phyloP scores from a whole-genome alignment of 2,329 filamentous ascomycete genomes.

The Pseudocercospora macadamiae region DNA sequence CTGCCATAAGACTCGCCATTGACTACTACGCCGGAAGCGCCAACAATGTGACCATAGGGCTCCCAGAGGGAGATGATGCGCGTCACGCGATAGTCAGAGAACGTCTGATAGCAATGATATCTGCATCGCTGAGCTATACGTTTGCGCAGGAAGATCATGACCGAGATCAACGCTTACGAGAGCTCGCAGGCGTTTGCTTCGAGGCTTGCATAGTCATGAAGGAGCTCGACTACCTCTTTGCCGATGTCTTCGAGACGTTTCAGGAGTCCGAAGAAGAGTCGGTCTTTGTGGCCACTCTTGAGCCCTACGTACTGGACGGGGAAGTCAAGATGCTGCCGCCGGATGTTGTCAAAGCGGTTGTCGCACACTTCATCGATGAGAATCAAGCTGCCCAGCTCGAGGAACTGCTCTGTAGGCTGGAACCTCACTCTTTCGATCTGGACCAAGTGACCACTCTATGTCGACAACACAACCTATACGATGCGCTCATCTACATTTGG shows the following conservation, averaged over 20 bases:
- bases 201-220: conserved; percentile 76
- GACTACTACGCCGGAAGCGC: conserved; percentile 88
- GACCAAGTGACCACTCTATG: conserved; percentile 90
- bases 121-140: conserved; percentile 85
- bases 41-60: conserved; percentile 91
- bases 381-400: conserved; percentile 80
- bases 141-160: conserved; percentile 66
- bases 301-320: conserved; percentile 82
- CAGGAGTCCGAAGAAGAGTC: conserved; percentile 73
- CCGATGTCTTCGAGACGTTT: conserved; percentile 87
- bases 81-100: conserved; percentile 83
- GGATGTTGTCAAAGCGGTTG: conserved; percentile 80
- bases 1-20: conserved; percentile 85
- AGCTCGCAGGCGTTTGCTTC: conserved; percentile 83
- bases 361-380: conserved; percentile 75
- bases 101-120: conserved; percentile 90
- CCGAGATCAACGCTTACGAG: conserved; percentile 65
- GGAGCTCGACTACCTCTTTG: conserved; percentile 83
- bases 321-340: conserved; percentile 77
- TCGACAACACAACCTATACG: conserved; percentile 89
- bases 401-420: conserved; percentile 91
- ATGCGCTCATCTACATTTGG: conserved; percentile 96
- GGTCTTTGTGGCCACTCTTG: conserved; percentile 84
- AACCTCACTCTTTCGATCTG: conserved; percentile 87
- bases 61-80: conserved; percentile 78